Evolutionary conservation across 176 grass and related monocot genomes (phyloP).

Genomic region (Pontederia crassipes): DNA sequence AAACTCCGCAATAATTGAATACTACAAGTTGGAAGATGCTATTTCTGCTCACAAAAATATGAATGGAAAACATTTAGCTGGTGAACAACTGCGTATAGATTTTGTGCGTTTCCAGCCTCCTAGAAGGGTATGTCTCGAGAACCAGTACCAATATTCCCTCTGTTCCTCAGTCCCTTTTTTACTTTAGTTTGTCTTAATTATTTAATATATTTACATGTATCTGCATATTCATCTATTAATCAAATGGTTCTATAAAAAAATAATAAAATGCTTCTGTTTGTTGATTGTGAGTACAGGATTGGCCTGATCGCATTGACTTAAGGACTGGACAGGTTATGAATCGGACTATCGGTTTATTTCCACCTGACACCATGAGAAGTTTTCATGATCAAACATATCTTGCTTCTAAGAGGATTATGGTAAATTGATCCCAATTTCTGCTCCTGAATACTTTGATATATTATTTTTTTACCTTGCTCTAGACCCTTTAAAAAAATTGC

Average conservation of each 20-base stretch:
- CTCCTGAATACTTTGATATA: conserved; percentile 20
- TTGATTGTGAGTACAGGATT: conserved; percentile 31
- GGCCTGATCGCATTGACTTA: conserved; percentile 10
- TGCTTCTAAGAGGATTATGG: conserved; percentile 22
- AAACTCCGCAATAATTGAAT: conserved; percentile 64
- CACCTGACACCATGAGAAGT: conserved; percentile 30
- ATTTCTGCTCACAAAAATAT: conserved; percentile 78
- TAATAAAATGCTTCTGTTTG: no score
- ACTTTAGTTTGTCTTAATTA: neutral
- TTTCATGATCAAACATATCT: conserved; percentile 28
- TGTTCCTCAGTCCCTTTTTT: neutral
- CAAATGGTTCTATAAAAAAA: no score
- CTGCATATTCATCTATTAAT: neutral
- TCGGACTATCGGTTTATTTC: conserved; percentile 17
- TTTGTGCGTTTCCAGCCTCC: conserved; percentile 62
- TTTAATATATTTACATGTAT: neutral
- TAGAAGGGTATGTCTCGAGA: conserved; percentile 41
- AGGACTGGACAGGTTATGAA: conserved; percentile 21
- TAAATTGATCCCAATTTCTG: neutral
- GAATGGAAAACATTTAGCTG: conserved; percentile 61
- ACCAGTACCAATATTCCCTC: neutral
- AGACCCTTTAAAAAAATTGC: neutral
- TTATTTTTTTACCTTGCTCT: neutral
- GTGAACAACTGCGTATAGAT: conserved; percentile 78
- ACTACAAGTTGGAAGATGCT: conserved; percentile 65